phyloP scores from a whole-genome alignment of 495 filamentous ascomycete species.

The Aspergillus incahuasiensis region DNA sequence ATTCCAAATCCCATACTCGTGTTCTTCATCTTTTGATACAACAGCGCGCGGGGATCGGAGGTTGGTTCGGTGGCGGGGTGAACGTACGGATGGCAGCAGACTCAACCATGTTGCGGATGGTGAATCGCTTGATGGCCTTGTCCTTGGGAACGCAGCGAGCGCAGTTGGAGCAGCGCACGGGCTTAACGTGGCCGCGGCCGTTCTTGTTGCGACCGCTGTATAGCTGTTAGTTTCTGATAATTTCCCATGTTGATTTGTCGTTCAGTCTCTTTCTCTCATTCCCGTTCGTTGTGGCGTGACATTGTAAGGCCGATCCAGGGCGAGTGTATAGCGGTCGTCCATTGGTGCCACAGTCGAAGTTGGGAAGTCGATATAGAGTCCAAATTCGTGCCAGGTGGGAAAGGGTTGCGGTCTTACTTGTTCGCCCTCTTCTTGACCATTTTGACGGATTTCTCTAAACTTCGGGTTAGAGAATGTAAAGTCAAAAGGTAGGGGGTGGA shows the following conservation, averaged over 20 bases:
- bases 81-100: slow-evolving; percentile 98
- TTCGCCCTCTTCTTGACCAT: slow-evolving; percentile 99
- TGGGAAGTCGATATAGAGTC: slow-evolving; percentile 15
- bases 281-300: slow-evolving; percentile 1
- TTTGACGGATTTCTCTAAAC: slow-evolving; percentile 59
- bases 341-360: slow-evolving; percentile 31
- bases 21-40: slow-evolving; percentile 12
- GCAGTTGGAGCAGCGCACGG: slow-evolving; percentile 99
- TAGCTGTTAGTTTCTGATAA: slow-evolving; percentile 17
- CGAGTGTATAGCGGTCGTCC: slow-evolving; percentile 15
- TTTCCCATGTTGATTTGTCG: background rate
- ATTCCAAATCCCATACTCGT: background rate
- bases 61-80: slow-evolving; percentile 13
- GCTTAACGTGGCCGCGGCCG: slow-evolving; percentile 98
- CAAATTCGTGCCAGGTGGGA: slow-evolving; percentile 6
- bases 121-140: slow-evolving; percentile 99
- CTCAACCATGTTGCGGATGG: slow-evolving; percentile 99
- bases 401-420: slow-evolving; percentile 61
- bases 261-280: slow-evolving; percentile 1
- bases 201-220: slow-evolving; percentile 98
- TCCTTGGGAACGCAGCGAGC: slow-evolving; percentile 99
- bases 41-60: slow-evolving; percentile 16
- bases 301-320: background rate
- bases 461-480: slow-evolving; percentile 26
- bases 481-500: slow-evolving; percentile 12